A percentile compares a stretch with the other conserved stretches of the same genome.
These are phyloP conservation scores for Aspergillus sclerotialis DNA, from an alignment of 2,329 filamentous ascomycete genomes.

Conservation along the genomic window DNA sequence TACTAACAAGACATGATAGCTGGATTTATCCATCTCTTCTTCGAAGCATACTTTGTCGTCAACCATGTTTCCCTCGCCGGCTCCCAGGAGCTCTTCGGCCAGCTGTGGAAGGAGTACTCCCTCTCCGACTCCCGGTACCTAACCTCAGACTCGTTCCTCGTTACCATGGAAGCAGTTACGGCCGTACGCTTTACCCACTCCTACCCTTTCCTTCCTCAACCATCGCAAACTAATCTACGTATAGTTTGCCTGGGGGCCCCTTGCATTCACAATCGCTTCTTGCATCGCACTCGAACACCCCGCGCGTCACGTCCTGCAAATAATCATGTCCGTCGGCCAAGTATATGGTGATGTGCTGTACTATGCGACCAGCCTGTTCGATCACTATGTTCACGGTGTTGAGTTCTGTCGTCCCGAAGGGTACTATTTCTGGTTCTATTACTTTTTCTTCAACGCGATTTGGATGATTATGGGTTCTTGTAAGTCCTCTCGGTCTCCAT, in stretches of 20 bases:
- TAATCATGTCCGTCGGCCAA: constrained; percentile 48
- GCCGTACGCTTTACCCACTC: constrained; percentile 47
- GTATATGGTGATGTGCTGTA: constrained; percentile 52
- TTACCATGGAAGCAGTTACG: constrained; percentile 77
- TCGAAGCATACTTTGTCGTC: constrained; percentile 68
- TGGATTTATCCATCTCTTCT: constrained; percentile 66
- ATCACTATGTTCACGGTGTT: constrained; percentile 40
- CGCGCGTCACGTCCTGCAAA: constrained; percentile 45
- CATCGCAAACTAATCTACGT: neutral
- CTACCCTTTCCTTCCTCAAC: constrained; percentile 2
- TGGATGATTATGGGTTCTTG: constrained; percentile 49
- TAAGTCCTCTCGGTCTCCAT: too few relatives aligned
- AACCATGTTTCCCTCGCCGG: constrained; percentile 55
- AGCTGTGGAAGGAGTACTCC: constrained; percentile 86
- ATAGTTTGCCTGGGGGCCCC: constrained; percentile 47
- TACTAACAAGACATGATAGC: too few relatives aligned
- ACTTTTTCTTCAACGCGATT: constrained; percentile 50
- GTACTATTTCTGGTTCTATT: constrained; percentile 53
- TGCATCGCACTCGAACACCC: constrained; percentile 44
- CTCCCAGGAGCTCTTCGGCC: constrained; percentile 63
- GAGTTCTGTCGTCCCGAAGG: constrained; percentile 48
- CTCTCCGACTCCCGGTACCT: constrained; percentile 79
- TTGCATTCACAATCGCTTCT: constrained; percentile 45
- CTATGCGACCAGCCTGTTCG: constrained; percentile 49
- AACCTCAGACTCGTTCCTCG: constrained; percentile 68